Evolutionary conservation across 345 rosid species (phyloP).

Genomic region (Euphorbia lathyris): DNA sequence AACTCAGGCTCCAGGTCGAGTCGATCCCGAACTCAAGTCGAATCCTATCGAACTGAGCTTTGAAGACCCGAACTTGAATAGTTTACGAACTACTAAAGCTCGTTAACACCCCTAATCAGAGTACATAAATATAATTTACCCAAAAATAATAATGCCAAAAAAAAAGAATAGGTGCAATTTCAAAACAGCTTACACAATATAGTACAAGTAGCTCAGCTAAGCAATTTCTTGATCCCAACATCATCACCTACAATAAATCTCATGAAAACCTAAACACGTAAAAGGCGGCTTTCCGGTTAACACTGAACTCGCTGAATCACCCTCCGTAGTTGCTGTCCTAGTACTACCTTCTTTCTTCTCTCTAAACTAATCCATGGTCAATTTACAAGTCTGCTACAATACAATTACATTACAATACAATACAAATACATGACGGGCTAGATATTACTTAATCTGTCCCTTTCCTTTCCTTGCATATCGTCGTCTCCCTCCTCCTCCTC

Average conservation of each 20-base stretch:
- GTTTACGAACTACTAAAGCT: no score
- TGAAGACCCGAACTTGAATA: no score
- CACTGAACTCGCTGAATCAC: slow-evolving; percentile 9
- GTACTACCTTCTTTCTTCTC: not conserved
- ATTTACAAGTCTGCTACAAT: slow-evolving; percentile 19
- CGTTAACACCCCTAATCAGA: no score
- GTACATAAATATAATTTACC: no score
- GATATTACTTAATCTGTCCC: slow-evolving; percentile 39
- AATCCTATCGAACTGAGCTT: no score
- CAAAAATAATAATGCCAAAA: not conserved
- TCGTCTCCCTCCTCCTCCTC: slow-evolving; percentile 42
- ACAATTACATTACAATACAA: not conserved
- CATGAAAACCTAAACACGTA: not conserved
- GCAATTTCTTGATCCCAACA: not conserved
- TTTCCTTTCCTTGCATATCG: slow-evolving; percentile 44
- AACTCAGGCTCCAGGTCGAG: no score
- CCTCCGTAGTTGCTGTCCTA: not conserved
- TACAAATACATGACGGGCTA: not conserved
- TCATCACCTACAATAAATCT: not conserved
- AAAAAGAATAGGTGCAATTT: not conserved
- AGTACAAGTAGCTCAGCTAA: not conserved
- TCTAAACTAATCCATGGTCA: slow-evolving; percentile 25
- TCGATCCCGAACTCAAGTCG: no score
- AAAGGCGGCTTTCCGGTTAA: not conserved
- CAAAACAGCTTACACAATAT: not conserved